A percentile compares a stretch with the other conserved stretches of the same genome.
These are phyloP conservation scores for Neospermospora avenae DNA, from an alignment of 2,329 filamentous ascomycete genomes.

Conservation along the genomic window DNA sequence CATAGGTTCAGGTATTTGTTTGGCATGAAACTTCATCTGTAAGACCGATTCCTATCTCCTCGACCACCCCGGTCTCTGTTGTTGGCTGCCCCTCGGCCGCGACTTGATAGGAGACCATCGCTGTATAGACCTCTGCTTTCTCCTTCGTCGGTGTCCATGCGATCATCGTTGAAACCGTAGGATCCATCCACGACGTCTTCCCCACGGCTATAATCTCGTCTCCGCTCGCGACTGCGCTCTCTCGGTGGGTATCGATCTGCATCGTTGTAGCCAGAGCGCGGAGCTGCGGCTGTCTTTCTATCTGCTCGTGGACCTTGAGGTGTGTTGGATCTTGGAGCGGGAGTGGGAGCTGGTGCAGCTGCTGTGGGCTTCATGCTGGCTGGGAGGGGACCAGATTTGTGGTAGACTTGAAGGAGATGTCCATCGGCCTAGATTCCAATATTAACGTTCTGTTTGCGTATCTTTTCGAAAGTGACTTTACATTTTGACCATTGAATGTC, in stretches of 20 bases:
- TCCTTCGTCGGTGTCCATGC: conserved; percentile 34
- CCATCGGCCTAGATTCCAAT: conserved; percentile 61
- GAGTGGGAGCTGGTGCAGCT: conserved; percentile 10
- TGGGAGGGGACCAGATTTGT: conserved; percentile 49
- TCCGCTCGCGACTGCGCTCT: conserved; percentile 25
- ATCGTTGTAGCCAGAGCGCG: conserved; percentile 20
- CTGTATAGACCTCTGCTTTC: conserved; percentile 33
- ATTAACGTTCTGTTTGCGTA: conserved; percentile 3
- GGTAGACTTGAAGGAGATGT: conserved; percentile 68
- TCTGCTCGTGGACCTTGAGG: conserved; percentile 34
- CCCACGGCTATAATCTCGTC: conserved; percentile 27
- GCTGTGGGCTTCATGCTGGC: conserved; percentile 13
- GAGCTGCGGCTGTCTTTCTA: conserved; percentile 15
- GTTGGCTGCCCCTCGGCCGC: conserved; percentile 23
- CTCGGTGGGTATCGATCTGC: conserved; percentile 27
- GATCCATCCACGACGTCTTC: conserved; percentile 34
- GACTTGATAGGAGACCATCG: conserved; percentile 30
- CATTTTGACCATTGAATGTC: conserved; percentile 76
- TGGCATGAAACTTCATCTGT: conserved; percentile 12
- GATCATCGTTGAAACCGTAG: conserved; percentile 34
- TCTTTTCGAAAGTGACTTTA: conserved; percentile 39
- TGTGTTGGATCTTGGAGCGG: conserved; percentile 16
- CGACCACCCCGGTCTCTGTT: conserved; percentile 17
- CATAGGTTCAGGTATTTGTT: background rate
- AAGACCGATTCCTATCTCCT: conserved; percentile 11